Evolutionary conservation across 192 early-diverging fungal genomes (phyloP), one percentile per base, ranked within the genome.

Genomic region (Funneliformis mosseae): DNA sequence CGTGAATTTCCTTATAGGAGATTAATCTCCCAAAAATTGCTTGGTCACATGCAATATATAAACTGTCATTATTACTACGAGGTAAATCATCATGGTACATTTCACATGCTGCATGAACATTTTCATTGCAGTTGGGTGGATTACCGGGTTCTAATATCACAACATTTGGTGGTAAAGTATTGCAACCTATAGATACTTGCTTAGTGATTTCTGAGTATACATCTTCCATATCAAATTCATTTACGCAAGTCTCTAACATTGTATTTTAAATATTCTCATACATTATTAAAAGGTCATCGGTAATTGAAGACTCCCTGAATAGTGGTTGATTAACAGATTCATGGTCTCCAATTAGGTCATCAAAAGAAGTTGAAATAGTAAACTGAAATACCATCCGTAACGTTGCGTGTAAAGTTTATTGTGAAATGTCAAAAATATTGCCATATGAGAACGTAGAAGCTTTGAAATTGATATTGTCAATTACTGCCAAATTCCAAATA

Each of bases 91-190:
- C 21, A 42, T 5, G 8, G 45, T 73, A 73, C 14, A 73, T 73
- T 73, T 73, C 71, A 73, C 71, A 73, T n/a, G n/a, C n/a, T n/a
- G n/a, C n/a, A n/a, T n/a, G n/a, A n/a, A 73, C 42, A 45, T 73
- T 73, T 10, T 73, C 8, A 43, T 73, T 48, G 18, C 71, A 73
- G 45, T 73, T 73, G 1, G 41, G 42, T 73, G 71, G 12, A 11
- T 73, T 21, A 27, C 41, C n/a, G n/a, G 71, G 41, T 42, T 73
- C 41, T 0, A 73, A 43, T 73, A 73, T 73, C 1, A 73, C 41
- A 45, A 41, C 14, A 11, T 73, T 73, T 43, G 43, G 41, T 45
- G 41, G 4, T 73, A 48, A 48, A 18, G 8, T 45, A 73, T 73
- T 73, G 16, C 71, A 73, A 48, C 42, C 71, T 42, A 23, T 73